Evolutionary conservation across 2,329 filamentous ascomycete genomes (phyloP), one percentile per base, ranked within the genome.

Genomic region (Coniella vitis): DNA sequence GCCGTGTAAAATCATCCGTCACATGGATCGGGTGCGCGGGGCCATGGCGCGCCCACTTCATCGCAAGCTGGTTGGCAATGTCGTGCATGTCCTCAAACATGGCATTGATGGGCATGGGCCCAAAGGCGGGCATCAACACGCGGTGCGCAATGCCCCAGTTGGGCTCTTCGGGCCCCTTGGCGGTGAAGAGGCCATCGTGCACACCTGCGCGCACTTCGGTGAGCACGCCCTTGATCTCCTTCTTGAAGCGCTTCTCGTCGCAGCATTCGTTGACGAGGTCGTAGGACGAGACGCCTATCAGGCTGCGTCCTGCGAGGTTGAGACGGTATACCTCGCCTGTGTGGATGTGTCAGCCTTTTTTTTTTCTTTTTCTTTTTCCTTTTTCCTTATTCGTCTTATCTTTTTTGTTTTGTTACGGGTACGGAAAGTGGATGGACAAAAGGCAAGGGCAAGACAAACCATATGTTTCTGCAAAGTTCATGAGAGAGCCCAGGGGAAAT

Each of bases 41-140:
- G 0, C 85, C 85, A 55, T 79, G 72, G 31, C 84, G 73, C 16
- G 82, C 83, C 75, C 83, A 83, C 62, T 87, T 87, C 65, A 86
- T 71, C 9, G 76, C 73, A 43, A 87, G 64, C 59, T 87, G 83
- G 0, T 72, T 71, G 4, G 81, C 76, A 52, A 87, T 79, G 55
- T 87, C 84, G 54, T 82, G 72, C 80, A 84, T 84, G 57, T 83
- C 79, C 52, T 76, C 72, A 53, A 84, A 87, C 84, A 87, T 87
- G 48, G 65, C 69, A 32, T 78, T 73, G 57, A 89, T 87, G 1
- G 77, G 72, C 19, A 87, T 63, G 0, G 84, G 84, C 0, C 84
- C 84, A 60, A 88, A 87, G 2, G 82, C 83, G 0, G 84, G 83
- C 58, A 84, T 75, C 47, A 88, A 67, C 14, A 83, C 67, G 19